phyloP scores from a whole-genome alignment of 305 asterid genomes.

The Solanum hybrid region DNA sequence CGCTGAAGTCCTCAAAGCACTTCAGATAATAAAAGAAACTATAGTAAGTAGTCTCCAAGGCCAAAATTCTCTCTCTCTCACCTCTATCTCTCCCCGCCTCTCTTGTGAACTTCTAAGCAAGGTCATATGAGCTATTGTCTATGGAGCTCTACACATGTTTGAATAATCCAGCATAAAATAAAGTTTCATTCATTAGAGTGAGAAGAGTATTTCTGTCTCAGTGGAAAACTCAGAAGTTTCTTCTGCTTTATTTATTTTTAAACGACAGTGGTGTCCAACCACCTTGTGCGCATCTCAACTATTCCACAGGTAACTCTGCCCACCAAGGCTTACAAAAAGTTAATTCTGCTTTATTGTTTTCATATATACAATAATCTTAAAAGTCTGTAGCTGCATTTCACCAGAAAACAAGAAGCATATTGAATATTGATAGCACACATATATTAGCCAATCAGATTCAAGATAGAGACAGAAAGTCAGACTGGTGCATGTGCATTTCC shows the following conservation, averaged over 20 bases:
- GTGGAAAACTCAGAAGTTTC: neutral
- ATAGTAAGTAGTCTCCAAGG: neutral
- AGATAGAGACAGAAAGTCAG: neutral
- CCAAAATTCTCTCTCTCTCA: neutral
- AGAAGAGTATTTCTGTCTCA: neutral
- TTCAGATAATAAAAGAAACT: neutral
- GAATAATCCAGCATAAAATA: neutral
- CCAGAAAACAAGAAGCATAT: neutral
- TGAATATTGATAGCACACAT: neutral
- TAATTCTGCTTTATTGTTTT: neutral
- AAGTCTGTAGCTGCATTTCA: neutral
- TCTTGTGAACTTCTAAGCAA: neutral
- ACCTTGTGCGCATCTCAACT: neutral
- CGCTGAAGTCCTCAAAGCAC: neutral
- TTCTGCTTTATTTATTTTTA: neutral
- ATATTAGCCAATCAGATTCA: neutral
- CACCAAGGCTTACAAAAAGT: neutral
- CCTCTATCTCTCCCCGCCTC: neutral
- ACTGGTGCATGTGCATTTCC: neutral
- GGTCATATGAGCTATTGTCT: neutral
- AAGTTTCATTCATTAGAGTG: neutral
- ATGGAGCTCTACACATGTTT: neutral
- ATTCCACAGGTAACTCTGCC: neutral
- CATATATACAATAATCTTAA: neutral
- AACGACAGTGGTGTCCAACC: neutral